Percentiles rank a stretch among this genome's conserved stretches.
phyloP scores from a whole-genome alignment of 371 early-diverging fungal species.

The Saksenaea oblongispora region DNA sequence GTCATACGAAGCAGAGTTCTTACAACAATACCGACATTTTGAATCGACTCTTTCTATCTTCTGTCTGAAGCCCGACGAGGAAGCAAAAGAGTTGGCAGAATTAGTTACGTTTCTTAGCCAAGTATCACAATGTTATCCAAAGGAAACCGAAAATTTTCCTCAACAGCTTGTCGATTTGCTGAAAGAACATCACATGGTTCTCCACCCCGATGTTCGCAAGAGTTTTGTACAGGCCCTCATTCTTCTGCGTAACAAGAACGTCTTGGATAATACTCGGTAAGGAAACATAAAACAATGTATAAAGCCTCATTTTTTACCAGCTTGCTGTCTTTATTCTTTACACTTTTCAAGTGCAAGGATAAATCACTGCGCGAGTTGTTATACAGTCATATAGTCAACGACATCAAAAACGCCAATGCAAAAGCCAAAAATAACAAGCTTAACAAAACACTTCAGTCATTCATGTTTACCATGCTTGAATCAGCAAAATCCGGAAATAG shows the following conservation, averaged over 20 bases:
- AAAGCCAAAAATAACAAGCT: slow-evolving; percentile 94
- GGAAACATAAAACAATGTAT: slow-evolving; percentile 1
- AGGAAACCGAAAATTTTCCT: slow-evolving; percentile 78
- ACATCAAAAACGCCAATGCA: slow-evolving; percentile 90
- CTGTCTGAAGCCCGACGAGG: slow-evolving; percentile 84
- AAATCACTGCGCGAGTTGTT: slow-evolving; percentile 85
- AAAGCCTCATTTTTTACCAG: slow-evolving; percentile 27
- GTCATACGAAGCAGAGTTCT: slow-evolving; percentile 93
- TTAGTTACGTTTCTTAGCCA: slow-evolving; percentile 88
- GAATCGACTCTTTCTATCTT: slow-evolving; percentile 86
- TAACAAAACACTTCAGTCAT: slow-evolving; percentile 94
- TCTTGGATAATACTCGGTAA: slow-evolving; percentile 65
- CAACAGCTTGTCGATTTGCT: slow-evolving; percentile 81
- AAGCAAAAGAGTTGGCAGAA: slow-evolving; percentile 81
- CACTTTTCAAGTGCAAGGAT: slow-evolving; percentile 90
- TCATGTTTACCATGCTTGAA: slow-evolving; percentile 91
- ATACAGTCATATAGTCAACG: slow-evolving; percentile 90
- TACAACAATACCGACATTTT: slow-evolving; percentile 91
- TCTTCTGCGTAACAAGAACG: slow-evolving; percentile 83
- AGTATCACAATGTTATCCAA: slow-evolving; percentile 81
- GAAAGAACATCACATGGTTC: slow-evolving; percentile 72
- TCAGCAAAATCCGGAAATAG: slow-evolving; percentile 53
- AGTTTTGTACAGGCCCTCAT: slow-evolving; percentile 90
- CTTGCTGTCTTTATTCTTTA: slow-evolving; percentile 90
- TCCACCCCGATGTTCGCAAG: slow-evolving; percentile 83